Evolutionary conservation across 2,329 filamentous ascomycete genomes (phyloP), one percentile per base, ranked within the genome.

Genomic region (Sclerotinia trifoliorum): DNA sequence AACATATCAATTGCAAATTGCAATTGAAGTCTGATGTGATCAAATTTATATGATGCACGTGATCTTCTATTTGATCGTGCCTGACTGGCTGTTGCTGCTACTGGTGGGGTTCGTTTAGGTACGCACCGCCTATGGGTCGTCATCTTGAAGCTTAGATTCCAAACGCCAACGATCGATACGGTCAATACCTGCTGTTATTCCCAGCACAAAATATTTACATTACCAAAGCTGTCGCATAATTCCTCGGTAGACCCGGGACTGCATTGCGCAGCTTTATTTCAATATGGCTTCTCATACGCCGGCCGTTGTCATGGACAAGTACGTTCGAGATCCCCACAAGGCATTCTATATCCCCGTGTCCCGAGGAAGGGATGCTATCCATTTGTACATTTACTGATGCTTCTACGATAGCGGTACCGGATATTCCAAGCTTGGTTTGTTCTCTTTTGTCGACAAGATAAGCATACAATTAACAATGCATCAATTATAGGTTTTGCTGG

Each of bases 291-390:
- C 91, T 84, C 94, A 98, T 88, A 98, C 95, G 80, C 95, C 95
- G 78, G 95, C 95, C 92, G 95, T 99, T 97, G 95, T 99, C 93
- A 99, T 99, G 94, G 95, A 99, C 95, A 99, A 99, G 95, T 97
- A 90, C 83, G 93, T 80, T 75, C 77, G 72, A 77, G 76, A 60
- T 77, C 76, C 75, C 69, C 54, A 65, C 67, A 60, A 73, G 67
- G 55, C 65, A 70, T 35, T 65, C 62, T 55, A 57, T 51, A 65
- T 55, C 42, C 58, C 51, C 62, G 46, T 58, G 57, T 57, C 54
- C 44, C 46, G 52, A 68, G 48, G 19, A 48, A 32, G 29, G n/a
- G 57, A 58, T 49, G 32, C 5, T 46, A 44, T 51, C 5, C 35
- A 65, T 66, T 58, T 49, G 29, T 48, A 67, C 51, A 58, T 46